Conservation (phyloP, 202 grass and related monocot species). For the Tripidium arundinaceum region DNA sequence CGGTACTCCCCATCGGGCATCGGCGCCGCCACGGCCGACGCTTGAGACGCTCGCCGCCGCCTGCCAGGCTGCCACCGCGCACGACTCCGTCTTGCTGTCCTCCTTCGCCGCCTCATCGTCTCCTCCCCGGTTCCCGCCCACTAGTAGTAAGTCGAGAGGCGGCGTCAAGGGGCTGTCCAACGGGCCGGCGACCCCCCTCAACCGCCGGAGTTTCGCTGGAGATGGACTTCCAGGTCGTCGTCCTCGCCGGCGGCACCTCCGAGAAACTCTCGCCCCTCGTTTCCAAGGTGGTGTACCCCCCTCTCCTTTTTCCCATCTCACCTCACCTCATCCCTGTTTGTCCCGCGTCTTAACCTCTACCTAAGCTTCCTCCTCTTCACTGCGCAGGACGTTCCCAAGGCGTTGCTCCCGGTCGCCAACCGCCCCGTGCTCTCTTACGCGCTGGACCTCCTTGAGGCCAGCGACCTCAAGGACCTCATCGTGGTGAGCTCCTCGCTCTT, state of each 20-base stretch:
- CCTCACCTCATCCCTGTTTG: background rate
- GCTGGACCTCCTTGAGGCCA: constrained; percentile 84
- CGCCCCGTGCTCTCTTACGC: constrained; percentile 82
- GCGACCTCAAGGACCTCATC: constrained; percentile 87
- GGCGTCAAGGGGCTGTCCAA: background rate
- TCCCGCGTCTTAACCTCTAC: background rate
- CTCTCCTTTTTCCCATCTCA: background rate
- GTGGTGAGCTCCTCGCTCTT: constrained; percentile 51
- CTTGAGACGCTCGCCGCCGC: background rate
- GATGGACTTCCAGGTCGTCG: constrained; percentile 97
- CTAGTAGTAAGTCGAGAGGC: background rate
- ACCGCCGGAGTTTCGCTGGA: background rate
- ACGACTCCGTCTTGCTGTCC: background rate
- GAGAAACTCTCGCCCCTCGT: constrained; percentile 83
- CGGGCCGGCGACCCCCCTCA: background rate
- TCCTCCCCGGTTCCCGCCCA: background rate
- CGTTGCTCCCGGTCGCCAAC: constrained; percentile 89
- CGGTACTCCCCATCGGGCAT: background rate
- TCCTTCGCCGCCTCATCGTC: background rate
- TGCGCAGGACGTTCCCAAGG: constrained; percentile 79
- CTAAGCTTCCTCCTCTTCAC: background rate
- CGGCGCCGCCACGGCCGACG: no score
- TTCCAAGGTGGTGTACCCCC: constrained; percentile 48
- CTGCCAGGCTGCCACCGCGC: background rate
- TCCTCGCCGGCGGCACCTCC: constrained; percentile 85